Conservation (phyloP, 179 eudicot species). For the Silene coronaria region DNA sequence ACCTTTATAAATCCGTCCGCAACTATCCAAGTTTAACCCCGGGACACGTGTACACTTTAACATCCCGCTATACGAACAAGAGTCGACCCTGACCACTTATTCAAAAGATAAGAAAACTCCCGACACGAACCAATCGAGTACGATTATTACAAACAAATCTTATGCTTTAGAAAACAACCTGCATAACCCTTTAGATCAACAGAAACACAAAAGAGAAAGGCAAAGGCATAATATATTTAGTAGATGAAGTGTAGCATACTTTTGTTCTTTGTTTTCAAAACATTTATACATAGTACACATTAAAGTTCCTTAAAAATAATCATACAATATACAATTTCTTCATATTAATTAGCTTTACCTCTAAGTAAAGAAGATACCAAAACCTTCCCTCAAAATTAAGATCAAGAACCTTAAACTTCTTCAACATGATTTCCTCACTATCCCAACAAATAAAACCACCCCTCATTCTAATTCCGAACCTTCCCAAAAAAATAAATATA, state of each 20-base stretch:
- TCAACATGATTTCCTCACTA: background rate
- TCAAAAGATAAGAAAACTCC: background rate
- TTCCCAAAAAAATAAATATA: background rate
- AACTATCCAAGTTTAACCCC: too few species aligned
- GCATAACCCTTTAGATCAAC: background rate
- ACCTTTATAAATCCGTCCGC: too few species aligned
- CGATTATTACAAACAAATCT: background rate
- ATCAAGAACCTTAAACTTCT: constrained; percentile 22
- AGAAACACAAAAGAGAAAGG: constrained; percentile 9
- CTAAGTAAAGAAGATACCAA: constrained; percentile 48
- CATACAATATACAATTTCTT: too few species aligned
- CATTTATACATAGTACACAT: background rate
- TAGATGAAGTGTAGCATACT: constrained; percentile 14
- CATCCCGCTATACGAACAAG: too few species aligned
- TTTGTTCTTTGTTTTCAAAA: constrained; percentile 12
- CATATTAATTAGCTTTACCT: constrained; percentile 22
- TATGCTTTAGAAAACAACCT: background rate
- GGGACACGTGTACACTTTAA: too few species aligned
- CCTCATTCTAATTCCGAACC: background rate
- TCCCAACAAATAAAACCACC: constrained; percentile 13
- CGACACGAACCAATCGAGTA: background rate
- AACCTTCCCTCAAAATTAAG: constrained; percentile 39
- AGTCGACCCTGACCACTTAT: too few species aligned
- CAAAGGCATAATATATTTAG: background rate
- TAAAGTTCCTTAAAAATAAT: constrained; percentile 14